Conservation (phyloP, 768 basidiomycete species). For the Galerina marginata region DNA sequence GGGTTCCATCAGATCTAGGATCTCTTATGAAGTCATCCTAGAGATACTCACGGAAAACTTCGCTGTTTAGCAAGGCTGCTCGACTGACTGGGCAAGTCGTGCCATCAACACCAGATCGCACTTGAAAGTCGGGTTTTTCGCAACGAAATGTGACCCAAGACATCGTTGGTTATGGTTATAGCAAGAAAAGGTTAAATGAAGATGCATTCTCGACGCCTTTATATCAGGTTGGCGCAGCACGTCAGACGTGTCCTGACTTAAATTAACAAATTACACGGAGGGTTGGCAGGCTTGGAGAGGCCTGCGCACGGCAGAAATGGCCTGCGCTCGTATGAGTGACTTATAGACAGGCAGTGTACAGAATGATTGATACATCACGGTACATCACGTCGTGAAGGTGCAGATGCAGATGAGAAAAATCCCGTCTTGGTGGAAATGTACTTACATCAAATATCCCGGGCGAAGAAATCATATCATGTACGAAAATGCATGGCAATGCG, state of each 20-base stretch:
- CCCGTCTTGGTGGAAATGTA: slow-evolving; percentile 35
- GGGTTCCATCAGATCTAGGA: slow-evolving; percentile 5
- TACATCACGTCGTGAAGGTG: slow-evolving; percentile 30
- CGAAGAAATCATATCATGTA: slow-evolving; percentile 31
- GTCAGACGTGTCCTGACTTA: slow-evolving; percentile 17
- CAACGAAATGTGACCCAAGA: slow-evolving; percentile 47
- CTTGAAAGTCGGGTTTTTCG: slow-evolving; percentile 57
- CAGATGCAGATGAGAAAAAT: slow-evolving; percentile 28
- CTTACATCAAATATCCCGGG: slow-evolving; percentile 42
- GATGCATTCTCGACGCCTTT: slow-evolving; percentile 1
- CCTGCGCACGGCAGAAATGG: slow-evolving; percentile 2
- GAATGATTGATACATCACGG: slow-evolving; percentile 30
- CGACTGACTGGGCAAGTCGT: slow-evolving; percentile 55
- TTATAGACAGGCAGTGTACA: slow-evolving; percentile 20
- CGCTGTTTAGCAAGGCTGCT: slow-evolving; percentile 54
- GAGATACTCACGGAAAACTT: slow-evolving; percentile 63
- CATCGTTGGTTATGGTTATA: slow-evolving; percentile 15
- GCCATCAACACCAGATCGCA: slow-evolving; percentile 59
- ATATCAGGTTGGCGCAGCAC: slow-evolving; percentile 25
- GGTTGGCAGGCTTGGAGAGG: slow-evolving; percentile 4
- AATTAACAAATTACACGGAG: slow-evolving; percentile 4
- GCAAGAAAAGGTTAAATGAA: slow-evolving; percentile 10
- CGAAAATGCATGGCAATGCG: slow-evolving; percentile 29
- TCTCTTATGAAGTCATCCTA: not conserved
- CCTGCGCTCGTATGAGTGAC: slow-evolving; percentile 11